These are phyloP conservation scores for Dictyostelium capitatum DNA, from an alignment of 78 protist genomes.

Conservation along the genomic window DNA sequence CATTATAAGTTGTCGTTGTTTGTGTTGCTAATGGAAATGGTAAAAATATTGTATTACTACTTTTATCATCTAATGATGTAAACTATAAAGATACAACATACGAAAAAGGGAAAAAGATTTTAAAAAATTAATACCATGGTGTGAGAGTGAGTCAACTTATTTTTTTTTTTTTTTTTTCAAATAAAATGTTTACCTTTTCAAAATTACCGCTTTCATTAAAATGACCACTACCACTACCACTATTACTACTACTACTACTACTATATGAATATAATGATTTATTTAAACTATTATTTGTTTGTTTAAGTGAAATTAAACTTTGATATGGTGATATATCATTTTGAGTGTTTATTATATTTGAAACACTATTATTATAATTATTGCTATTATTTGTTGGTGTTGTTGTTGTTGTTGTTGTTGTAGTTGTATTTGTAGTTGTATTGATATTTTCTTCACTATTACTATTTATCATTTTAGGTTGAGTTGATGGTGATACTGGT, in stretches of 20 bases:
- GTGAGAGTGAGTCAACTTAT: background rate
- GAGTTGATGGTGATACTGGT: too few relatives aligned
- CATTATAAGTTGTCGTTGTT: background rate
- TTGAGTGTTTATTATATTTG: background rate
- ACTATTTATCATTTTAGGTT: too few relatives aligned
- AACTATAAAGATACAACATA: background rate
- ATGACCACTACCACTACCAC: too few relatives aligned
- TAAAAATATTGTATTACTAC: background rate
- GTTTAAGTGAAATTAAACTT: slow-evolving; percentile 28
- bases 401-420: background rate
- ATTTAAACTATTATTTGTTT: background rate
- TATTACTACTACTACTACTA: background rate
- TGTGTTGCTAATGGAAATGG: slow-evolving; percentile 9
- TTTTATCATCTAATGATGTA: slow-evolving; percentile 1
- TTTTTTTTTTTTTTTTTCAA: background rate
- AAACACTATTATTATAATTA: background rate
- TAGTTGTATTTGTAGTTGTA: background rate
- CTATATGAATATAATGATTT: background rate
- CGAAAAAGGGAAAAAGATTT: background rate
- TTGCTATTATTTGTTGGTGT: background rate
- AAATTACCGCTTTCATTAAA: background rate
- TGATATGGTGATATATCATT: slow-evolving; percentile 1
- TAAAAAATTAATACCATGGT: background rate
- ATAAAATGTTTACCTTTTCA: background rate
- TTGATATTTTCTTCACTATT: background rate